Base-by-base conservation (phyloP, 2,329 filamentous ascomycete species). In the Venturia pyrina region DNA sequence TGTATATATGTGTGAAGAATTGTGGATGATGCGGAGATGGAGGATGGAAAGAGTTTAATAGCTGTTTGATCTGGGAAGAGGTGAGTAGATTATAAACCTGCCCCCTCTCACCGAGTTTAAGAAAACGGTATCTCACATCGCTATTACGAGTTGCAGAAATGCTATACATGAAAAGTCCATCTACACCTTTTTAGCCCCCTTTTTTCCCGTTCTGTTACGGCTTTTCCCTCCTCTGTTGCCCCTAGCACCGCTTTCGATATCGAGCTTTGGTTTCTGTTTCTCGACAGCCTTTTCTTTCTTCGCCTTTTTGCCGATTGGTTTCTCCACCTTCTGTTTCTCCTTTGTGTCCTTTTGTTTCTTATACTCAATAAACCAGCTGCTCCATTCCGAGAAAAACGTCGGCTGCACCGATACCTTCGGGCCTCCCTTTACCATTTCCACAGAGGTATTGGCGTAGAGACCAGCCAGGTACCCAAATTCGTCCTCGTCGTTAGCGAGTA, bases 401-500 rank as follows among this genome's bases (percentile, higher is more conserved):
- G 75, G 72, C 63, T 78, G 78, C 5, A 81, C 71, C 66, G 74
- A 74, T 48, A 75, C 75, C 69, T 77, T 78, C 2, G 28, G 28
- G 28, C 66, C 73, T 70, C 17, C 66, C 80, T 13, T 17, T 0
- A 4, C 21, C 75, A 64, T 67, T 67, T 78, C 70, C 66, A 76
- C 78, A 70, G 78, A 76, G 34, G 78, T 76, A 46, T 75, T 72
- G 1, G 71, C 73, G 70, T 82, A 82, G 67, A 78, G 74, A 66
- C 75, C 72, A 21, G 73, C 75, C 13, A 79, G 71, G 44, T 70
- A 71, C 57, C 71, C 69, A 68, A 76, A 81, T 66, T 77, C 73
- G 34, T 69, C 69, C 48, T 69, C 71, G 60, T 80, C 81, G 2
- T 79, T 76, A 1, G 79, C 78, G 67, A 87, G 82, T 67, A 91